Conservation (phyloP, 208 protist genomes). For the Histomonas meleagridis region DNA sequence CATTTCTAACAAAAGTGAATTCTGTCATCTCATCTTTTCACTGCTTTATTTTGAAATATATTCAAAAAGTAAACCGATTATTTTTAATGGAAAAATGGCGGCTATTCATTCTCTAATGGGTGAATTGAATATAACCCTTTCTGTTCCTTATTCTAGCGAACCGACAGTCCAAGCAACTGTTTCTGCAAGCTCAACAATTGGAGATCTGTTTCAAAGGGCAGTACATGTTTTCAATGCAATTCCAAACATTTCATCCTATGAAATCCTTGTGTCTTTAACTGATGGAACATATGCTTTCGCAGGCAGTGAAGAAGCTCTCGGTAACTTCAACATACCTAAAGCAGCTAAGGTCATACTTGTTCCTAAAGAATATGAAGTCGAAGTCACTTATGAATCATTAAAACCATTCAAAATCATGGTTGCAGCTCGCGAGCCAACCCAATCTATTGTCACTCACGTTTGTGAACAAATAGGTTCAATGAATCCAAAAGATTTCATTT, state of each 20-base stretch:
- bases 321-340: background rate
- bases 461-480: background rate
- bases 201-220: background rate
- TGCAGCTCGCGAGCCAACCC: background rate
- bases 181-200: background rate
- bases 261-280: background rate
- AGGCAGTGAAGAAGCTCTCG: background rate
- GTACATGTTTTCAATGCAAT: background rate
- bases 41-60: too few species aligned
- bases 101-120: too few species aligned
- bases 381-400: background rate
- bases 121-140: background rate
- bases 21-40: too few species aligned
- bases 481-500: background rate
- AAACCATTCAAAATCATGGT: background rate
- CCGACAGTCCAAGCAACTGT: background rate
- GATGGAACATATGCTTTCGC: background rate
- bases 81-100: too few species aligned
- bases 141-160: background rate
- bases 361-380: background rate
- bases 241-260: background rate
- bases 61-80: too few species aligned
- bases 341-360: background rate
- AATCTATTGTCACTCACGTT: background rate
- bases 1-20: too few species aligned